phyloP scores from a whole-genome alignment of 768 basidiomycete species.

The Rossbeevera mucosa region DNA sequence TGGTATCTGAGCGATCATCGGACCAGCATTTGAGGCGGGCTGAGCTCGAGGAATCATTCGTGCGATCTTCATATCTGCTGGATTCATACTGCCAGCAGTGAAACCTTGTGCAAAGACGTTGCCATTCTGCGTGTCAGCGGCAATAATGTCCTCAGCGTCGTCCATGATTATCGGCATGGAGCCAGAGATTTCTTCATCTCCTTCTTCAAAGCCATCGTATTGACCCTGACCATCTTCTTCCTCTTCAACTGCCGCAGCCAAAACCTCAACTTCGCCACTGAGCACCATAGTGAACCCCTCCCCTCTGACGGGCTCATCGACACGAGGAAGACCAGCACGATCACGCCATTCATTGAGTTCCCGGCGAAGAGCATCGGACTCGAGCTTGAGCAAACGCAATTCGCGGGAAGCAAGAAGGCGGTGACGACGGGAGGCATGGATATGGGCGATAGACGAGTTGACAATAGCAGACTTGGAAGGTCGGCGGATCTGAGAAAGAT shows the following conservation, averaged over 20 bases:
- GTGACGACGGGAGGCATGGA: slow-evolving; percentile 78
- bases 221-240: slow-evolving; percentile 44
- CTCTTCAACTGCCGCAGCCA: slow-evolving; percentile 49
- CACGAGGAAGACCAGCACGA: slow-evolving; percentile 62
- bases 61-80: slow-evolving; percentile 23
- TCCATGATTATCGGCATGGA: slow-evolving; percentile 25
- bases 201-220: slow-evolving; percentile 38
- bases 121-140: slow-evolving; percentile 25
- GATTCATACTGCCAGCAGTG: slow-evolving; percentile 30
- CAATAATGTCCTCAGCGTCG: slow-evolving; percentile 30
- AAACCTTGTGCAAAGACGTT: slow-evolving; percentile 29
- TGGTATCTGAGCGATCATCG: slow-evolving; percentile 44
- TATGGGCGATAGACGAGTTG: slow-evolving; percentile 89
- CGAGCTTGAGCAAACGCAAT: slow-evolving; percentile 70
- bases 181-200: slow-evolving; percentile 36
- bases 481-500: slow-evolving; percentile 84
- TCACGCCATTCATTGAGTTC: slow-evolving; percentile 95
- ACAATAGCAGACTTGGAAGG: slow-evolving; percentile 97
- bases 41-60: slow-evolving; percentile 24
- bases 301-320: slow-evolving; percentile 69
- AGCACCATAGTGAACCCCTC: slow-evolving; percentile 72
- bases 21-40: slow-evolving; percentile 29
- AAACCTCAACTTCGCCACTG: slow-evolving; percentile 64
- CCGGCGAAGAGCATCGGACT: slow-evolving; percentile 80
- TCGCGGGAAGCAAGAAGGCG: slow-evolving; percentile 78